These are phyloP conservation scores for Picochlorum sp. DNA, from an alignment of 139 green algal species.

Conservation along the genomic window DNA sequence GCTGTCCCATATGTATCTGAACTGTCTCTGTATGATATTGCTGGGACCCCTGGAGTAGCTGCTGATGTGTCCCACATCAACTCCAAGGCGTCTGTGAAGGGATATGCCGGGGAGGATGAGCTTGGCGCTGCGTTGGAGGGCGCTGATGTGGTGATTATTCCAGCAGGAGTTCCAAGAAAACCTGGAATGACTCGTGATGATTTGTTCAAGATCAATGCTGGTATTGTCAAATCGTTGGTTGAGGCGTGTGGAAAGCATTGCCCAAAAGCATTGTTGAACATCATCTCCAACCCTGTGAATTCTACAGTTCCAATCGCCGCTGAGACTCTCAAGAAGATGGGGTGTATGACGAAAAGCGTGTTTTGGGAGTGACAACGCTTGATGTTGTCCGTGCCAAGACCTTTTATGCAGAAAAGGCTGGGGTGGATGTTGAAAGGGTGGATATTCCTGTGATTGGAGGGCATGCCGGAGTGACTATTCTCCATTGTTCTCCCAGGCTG, in stretches of 20 bases:
- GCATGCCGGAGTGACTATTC: conserved; percentile 96
- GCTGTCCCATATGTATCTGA: conserved; percentile 67
- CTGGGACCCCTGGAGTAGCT: conserved; percentile 79
- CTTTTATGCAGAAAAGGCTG: conserved; percentile 78
- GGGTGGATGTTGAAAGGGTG: conserved; percentile 68
- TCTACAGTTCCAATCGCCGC: conserved; percentile 84
- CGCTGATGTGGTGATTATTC: conserved; percentile 80
- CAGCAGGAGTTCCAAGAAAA: conserved; percentile 92
- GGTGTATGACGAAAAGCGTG: conserved; percentile 55
- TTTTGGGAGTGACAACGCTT: conserved; percentile 81
- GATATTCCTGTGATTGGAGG: conserved; percentile 96
- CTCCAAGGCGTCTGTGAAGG: conserved; percentile 73
- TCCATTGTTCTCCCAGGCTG: conserved; percentile 92
- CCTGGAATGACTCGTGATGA: conserved; percentile 99
- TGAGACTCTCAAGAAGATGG: conserved; percentile 68
- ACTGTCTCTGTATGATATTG: conserved; percentile 82
- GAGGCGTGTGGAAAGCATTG: conserved; percentile 82
- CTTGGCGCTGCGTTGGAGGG: conserved; percentile 63
- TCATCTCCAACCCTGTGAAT: conserved; percentile 90
- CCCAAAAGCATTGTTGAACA: conserved; percentile 73
- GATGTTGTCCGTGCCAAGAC: conserved; percentile 76
- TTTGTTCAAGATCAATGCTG: conserved; percentile 90
- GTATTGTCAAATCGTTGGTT: conserved; percentile 84
- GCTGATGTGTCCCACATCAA: conserved; percentile 95
- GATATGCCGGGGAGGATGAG: conserved; percentile 58